Evolutionary conservation across 2,329 filamentous ascomycete species (phyloP), one percentile per base, ranked within the genome.

Genomic region (Botryotinia narcissicola): DNA sequence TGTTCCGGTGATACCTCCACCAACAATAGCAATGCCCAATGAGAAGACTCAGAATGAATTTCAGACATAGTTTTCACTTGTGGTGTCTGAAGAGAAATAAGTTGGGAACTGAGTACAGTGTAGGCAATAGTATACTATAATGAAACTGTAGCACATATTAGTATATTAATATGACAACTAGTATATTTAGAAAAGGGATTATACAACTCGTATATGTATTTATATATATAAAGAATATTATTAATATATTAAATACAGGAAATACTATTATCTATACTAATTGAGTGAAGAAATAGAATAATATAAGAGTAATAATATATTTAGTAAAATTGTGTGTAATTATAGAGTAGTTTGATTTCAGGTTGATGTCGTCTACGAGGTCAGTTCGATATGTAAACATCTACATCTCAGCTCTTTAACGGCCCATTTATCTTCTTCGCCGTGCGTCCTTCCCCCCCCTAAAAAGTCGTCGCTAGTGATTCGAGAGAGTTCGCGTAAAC

Each of bases 1-100:
- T 14, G 77, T 40, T 10, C 76, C 76, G n/a, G 63, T 73, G 25
- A 78, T 75, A 32, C 77, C 77, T 25, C 67, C 51, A 59, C 25
- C 25, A 51, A 51, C 10, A 5, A n/a, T 51, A 51, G 48, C 48
- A n/a, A 51, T 51, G 2, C 48, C 25, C 10, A 14, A 25, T 35
- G 48, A 20, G 51, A 37, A 59, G 46, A 70, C 37, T 63, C 37
- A 25, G 44, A 51, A n/a, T 22, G 2, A 29, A 7, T 48, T 20
- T 20, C 18, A 60, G 18, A 35, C 8, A 60, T 35, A 6, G 4
- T 22, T 12, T 22, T 60, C 7, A 20, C 16, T 35, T 35, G 18
- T 60, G 7, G 29, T 60, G 4, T 16, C 7, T 60, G 16, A 18
- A 60, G 18, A 60, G 18, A 60, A 35, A 20, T 10, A 22, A 12